These are phyloP conservation scores for Tuber calosporum DNA, from an alignment of 495 filamentous ascomycete genomes.

Conservation along the genomic window DNA sequence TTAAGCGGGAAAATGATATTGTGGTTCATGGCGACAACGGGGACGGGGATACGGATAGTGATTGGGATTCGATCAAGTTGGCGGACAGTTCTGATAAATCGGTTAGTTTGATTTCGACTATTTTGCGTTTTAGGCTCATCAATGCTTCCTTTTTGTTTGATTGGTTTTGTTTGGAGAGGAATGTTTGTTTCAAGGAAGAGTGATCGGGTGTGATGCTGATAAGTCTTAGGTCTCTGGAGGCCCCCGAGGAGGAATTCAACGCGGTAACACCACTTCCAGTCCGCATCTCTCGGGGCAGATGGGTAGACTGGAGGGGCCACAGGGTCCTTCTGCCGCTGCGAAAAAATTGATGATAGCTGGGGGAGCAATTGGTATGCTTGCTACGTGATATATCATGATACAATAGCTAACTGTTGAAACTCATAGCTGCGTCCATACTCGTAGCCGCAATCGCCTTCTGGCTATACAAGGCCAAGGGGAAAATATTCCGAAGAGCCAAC, in stretches of 20 bases:
- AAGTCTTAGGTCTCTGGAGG: neutral
- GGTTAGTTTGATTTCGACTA: neutral
- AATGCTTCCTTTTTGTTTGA: neutral
- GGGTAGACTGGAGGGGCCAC: neutral
- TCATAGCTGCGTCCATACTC: constrained; percentile 16
- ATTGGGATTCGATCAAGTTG: neutral
- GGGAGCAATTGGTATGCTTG: constrained; percentile 17
- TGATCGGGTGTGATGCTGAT: constrained; percentile 2
- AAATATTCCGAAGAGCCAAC: constrained; percentile 12
- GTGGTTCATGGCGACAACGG: neutral
- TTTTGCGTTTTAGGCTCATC: neutral
- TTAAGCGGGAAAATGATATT: neutral
- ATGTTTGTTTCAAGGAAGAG: neutral
- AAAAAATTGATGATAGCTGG: constrained; percentile 24
- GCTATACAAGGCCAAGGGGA: constrained; percentile 16
- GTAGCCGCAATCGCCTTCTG: constrained; percentile 20
- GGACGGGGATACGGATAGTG: neutral
- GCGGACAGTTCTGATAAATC: neutral
- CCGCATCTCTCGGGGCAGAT: neutral
- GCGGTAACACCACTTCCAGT: neutral
- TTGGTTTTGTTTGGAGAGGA: neutral
- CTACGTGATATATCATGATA: neutral
- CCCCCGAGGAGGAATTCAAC: neutral
- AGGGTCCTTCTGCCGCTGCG: constrained; percentile 5
- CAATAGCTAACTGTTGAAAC: neutral